These are phyloP conservation scores for Diphasiastrum complanatum DNA, from an alignment of 83 land plant species.

Conservation along the genomic window DNA sequence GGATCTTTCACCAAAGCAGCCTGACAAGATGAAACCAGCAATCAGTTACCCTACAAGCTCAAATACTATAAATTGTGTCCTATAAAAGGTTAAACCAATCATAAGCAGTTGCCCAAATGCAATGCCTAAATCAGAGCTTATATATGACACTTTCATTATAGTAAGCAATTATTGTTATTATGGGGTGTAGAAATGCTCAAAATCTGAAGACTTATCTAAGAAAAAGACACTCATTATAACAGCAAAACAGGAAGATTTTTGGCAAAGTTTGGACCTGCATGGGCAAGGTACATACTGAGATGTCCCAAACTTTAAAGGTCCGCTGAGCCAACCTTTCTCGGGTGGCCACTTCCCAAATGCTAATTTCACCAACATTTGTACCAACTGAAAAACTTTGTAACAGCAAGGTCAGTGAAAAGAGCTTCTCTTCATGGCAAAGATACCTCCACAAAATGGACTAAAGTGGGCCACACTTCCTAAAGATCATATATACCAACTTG, in stretches of 20 bases:
- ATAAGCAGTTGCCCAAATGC: not conserved
- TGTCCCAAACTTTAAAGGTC: constrained; percentile 25
- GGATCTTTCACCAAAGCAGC: constrained; percentile 19
- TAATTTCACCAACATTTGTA: constrained; percentile 23
- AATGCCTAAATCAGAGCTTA: not conserved
- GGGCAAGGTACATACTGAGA: constrained; percentile 12
- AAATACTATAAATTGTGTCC: not conserved
- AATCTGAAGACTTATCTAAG: too few relatives aligned
- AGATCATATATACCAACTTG: too few relatives aligned
- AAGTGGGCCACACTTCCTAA: too few relatives aligned
- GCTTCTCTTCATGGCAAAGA: not conserved
- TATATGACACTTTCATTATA: too few relatives aligned
- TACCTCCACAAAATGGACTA: not conserved
- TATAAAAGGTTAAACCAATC: not conserved
- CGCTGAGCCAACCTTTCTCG: constrained; percentile 10
- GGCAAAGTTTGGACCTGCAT: constrained; percentile 4
- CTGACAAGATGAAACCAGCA: not conserved
- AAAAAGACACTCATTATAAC: too few relatives aligned
- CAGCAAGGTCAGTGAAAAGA: not conserved
- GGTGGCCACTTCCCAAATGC: constrained; percentile 17
- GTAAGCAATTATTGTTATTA: too few relatives aligned
- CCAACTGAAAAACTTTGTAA: constrained; percentile 14
- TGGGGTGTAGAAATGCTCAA: too few relatives aligned
- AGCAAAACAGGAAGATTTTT: not conserved
- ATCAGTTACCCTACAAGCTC: too few relatives aligned